Evolutionary conservation across 345 rosid species (phyloP), one percentile per base, ranked within the genome.

Genomic region (Bruguiera sexangula): DNA sequence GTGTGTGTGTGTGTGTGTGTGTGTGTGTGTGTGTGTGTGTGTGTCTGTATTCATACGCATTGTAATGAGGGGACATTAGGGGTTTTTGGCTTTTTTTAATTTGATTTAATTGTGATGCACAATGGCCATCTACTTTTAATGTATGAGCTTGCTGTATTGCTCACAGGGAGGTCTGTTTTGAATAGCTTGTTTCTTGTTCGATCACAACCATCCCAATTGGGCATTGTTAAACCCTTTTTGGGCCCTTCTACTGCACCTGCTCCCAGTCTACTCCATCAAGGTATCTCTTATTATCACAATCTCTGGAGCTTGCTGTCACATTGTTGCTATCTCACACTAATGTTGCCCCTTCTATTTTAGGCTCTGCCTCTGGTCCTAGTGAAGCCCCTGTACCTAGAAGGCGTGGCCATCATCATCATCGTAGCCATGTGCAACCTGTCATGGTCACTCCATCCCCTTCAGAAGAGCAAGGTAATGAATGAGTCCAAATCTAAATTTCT

Each of bases 361-460:
- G 76, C 55, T 80, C 69, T 34, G 20, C 71, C 65, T 74, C 91
- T 57, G 72, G 65, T 63, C 87, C 90, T 52, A 68, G 66, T 27
- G 63, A 20, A 39, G 76, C 73, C 77, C 83, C 82, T 29, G 64
- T 67, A 51, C 84, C 78, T 70, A 85, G 79, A 69, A 85, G 39
- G 37, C 83, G 11, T 60, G 84, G 77, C 72, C 78, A 66, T 61
- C 74, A 26, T 69, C 93, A 72, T 63, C 87, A 82, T 76, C 90
- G 56, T 79, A 88, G 43, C 60, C 96, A 72, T 67, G 66, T 70
- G 64, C 85, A 79, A 75, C 88, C 89, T 72, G 73, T n/a, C 68
- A 79, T 46, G 29, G 73, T 77, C 69, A 84, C 96, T 74, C 92
- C 92, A 27, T 75, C 92, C 26, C 93, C 98, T 78, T 81, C 88